A percentile compares a stretch with the other conserved stretches of the same genome.
Conservation (phyloP, 2,329 filamentous ascomycete genomes). For the Penicillium digitatum region DNA sequence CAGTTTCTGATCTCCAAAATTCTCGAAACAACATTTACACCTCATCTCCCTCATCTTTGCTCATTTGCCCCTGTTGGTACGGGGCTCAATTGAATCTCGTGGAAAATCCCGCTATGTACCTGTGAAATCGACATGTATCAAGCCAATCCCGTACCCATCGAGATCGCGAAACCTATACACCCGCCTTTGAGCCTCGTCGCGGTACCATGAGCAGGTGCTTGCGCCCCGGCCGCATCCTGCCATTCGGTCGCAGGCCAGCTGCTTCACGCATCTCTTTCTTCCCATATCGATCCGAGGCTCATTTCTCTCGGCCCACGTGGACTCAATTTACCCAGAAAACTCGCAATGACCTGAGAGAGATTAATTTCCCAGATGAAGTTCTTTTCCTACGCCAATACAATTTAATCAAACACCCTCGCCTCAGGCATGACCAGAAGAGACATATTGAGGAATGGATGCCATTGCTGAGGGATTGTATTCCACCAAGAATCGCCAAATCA, state of each 20-base stretch:
- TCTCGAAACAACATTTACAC: constrained; percentile 2
- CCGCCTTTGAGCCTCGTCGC: constrained; percentile 23
- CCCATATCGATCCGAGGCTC: constrained; percentile 8
- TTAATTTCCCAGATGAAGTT: constrained; percentile 18
- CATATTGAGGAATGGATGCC: constrained; percentile 34
- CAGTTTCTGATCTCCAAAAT: constrained; percentile 9
- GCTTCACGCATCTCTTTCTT: constrained; percentile 14
- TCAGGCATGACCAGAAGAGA: constrained; percentile 20
- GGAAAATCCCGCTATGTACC: constrained; percentile 9
- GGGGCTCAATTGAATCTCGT: neutral
- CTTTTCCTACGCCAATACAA: constrained; percentile 21
- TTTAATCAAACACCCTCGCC: constrained; percentile 6
- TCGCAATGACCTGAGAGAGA: constrained; percentile 3
- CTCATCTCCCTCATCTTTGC: neutral
- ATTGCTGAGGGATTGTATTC: constrained; percentile 35
- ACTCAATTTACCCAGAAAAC: neutral
- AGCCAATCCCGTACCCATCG: constrained; percentile 20
- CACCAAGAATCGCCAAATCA: constrained; percentile 8
- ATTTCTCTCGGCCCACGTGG: constrained; percentile 7
- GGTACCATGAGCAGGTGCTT: constrained; percentile 45
- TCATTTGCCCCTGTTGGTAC: neutral
- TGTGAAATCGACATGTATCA: constrained; percentile 30
- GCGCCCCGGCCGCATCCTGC: constrained; percentile 34
- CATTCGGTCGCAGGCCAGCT: constrained; percentile 30
- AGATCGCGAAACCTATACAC: constrained; percentile 30